Percentiles rank a stretch among this genome's conserved stretches.
Conservation (phyloP, 345 rosid species). For the Syzygium oleosum region DNA sequence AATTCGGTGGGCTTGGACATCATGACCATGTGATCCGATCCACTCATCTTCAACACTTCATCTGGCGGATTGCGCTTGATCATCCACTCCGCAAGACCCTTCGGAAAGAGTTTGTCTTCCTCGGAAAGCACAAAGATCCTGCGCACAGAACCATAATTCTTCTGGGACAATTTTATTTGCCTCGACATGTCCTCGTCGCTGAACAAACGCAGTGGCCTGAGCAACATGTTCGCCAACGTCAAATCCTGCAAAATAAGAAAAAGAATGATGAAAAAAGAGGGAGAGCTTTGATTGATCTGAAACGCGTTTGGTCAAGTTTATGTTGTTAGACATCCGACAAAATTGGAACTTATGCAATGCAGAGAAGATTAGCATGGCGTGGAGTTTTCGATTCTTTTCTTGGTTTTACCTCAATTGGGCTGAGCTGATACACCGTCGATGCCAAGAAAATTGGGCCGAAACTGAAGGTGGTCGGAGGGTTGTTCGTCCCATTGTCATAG, state of each 20-base stretch:
- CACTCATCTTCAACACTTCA: constrained; percentile 22
- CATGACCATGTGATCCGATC: constrained; percentile 60
- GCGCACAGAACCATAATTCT: constrained; percentile 36
- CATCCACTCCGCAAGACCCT: constrained; percentile 28
- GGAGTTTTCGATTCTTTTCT: not conserved
- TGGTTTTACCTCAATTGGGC: constrained; percentile 37
- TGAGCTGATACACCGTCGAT: constrained; percentile 28
- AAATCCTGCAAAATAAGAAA: constrained; percentile 18
- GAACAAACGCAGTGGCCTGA: constrained; percentile 31
- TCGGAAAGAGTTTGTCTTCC: constrained; percentile 13
- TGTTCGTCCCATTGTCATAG: constrained; percentile 27
- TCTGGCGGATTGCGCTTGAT: constrained; percentile 38
- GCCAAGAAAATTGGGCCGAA: constrained; percentile 26
- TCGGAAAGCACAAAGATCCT: constrained; percentile 33
- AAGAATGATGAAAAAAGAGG: not conserved
- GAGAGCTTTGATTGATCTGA: not conserved
- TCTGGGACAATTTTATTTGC: constrained; percentile 18
- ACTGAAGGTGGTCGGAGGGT: constrained; percentile 35
- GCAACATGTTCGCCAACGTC: constrained; percentile 34
- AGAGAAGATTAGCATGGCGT: not conserved
- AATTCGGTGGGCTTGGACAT: constrained; percentile 30
- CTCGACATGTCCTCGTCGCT: constrained; percentile 22
- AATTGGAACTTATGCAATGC: not conserved
- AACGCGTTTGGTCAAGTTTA: not conserved
- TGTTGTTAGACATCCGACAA: not conserved